phyloP scores from a whole-genome alignment of 169 alveolate species.

The Eimeria necatrix region DNA sequence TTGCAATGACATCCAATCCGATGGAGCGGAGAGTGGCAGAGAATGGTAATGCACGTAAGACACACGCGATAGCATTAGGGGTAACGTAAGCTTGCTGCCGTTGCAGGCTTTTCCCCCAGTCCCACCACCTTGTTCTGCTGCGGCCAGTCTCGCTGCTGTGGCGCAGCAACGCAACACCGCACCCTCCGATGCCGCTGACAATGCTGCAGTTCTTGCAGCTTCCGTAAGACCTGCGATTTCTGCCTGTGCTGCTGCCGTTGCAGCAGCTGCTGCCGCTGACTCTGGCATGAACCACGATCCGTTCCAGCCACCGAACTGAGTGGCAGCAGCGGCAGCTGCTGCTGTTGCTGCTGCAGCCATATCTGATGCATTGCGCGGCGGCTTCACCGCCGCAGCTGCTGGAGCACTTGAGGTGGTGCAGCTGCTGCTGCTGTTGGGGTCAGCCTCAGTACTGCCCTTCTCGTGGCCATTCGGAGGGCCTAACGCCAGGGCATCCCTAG shows the following conservation, averaged over 20 bases:
- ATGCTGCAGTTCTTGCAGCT: background rate
- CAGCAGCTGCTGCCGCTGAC: background rate
- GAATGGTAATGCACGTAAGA: background rate
- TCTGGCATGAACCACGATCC: background rate
- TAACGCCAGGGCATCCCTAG: background rate
- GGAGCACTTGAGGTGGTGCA: background rate
- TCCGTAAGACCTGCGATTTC: background rate
- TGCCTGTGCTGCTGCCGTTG: slow-evolving; percentile 22
- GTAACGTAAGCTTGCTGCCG: background rate
- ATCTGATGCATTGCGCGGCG: background rate
- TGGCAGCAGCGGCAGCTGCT: background rate
- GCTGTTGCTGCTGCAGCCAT: background rate
- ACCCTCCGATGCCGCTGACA: background rate
- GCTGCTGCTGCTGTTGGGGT: background rate
- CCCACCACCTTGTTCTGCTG: background rate
- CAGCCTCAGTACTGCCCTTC: background rate
- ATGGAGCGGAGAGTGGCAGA: background rate
- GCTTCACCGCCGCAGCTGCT: background rate
- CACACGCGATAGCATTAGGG: background rate
- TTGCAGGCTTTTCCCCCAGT: background rate
- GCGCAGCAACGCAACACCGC: background rate
- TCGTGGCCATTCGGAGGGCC: background rate
- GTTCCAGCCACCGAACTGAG: background rate
- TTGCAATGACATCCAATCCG: background rate
- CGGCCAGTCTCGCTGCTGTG: background rate